Percentiles rank a stretch among this genome's conserved stretches.
Conservation (phyloP, 257 asterid genomes). For the Fraxinus anomala region DNA sequence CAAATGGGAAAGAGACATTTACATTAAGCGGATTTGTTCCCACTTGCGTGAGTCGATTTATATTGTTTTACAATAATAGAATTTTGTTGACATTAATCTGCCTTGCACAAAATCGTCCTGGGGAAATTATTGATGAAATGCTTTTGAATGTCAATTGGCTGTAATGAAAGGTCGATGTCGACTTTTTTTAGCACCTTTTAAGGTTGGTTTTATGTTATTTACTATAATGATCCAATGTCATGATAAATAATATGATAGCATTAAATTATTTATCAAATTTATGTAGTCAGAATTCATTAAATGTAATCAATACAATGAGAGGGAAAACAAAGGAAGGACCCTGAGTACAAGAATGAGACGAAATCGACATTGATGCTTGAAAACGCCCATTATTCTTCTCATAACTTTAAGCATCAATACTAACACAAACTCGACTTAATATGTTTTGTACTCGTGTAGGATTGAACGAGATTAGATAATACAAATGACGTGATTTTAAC, state of each 20-base stretch:
- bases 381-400: background rate
- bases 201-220: too few relatives aligned
- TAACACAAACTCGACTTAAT: background rate
- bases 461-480: background rate
- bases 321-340: background rate
- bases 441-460: too few relatives aligned
- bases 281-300: background rate
- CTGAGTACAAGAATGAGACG: background rate
- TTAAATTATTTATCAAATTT: too few relatives aligned
- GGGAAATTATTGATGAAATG: background rate
- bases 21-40: background rate
- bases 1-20: background rate
- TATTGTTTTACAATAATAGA: background rate
- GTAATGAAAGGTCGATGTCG: too few relatives aligned
- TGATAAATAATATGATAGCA: too few relatives aligned
- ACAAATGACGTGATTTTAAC: background rate
- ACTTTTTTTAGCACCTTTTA: too few relatives aligned
- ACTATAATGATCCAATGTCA: too few relatives aligned
- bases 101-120: background rate
- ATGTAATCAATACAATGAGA: background rate
- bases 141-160: background rate
- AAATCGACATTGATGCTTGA: background rate
- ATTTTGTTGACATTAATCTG: background rate
- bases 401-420: background rate
- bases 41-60: background rate